These are phyloP conservation scores for Bodo saltans DNA, from an alignment of 78 protist genomes.

Conservation along the genomic window DNA sequence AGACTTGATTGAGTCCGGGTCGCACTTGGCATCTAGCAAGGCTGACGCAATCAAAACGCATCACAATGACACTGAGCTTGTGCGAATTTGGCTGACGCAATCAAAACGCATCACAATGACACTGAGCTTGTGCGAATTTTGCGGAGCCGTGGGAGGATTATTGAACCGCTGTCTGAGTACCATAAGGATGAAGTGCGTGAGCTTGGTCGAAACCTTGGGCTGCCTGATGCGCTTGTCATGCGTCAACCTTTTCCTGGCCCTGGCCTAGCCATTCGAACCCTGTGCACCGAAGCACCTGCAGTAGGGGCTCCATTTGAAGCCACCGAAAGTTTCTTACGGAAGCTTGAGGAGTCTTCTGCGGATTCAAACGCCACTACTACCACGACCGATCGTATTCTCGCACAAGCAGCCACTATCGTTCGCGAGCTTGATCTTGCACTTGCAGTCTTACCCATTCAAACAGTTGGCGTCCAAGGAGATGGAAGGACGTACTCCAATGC, in stretches of 20 bases:
- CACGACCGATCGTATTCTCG: no score
- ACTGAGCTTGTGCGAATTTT: conserved; percentile 75
- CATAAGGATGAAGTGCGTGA: conserved; percentile 93
- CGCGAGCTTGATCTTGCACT: no score
- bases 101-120: conserved; percentile 95
- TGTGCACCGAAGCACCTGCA: no score
- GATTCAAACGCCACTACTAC: no score
- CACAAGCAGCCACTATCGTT: no score
- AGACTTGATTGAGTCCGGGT: conserved; percentile 89
- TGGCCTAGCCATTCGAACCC: conserved; percentile 86
- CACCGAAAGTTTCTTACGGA: no score
- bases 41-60: conserved; percentile 93
- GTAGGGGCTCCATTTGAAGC: no score
- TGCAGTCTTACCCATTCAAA: conserved; percentile 71
- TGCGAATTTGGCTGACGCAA: conserved; percentile 75
- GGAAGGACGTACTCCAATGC: conserved; percentile 77
- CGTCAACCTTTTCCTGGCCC: conserved; percentile 98
- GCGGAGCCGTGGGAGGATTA: conserved; percentile 66
- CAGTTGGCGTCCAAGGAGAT: conserved; percentile 94
- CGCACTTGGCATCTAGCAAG: conserved; percentile 51
- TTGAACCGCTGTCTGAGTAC: conserved; percentile 84
- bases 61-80: conserved; percentile 89
- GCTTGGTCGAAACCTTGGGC: conserved; percentile 78
- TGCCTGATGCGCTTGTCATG: conserved; percentile 76
- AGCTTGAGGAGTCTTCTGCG: no score